These are phyloP conservation scores for Brassica napus DNA, from an alignment of 345 rosid genomes.

Conservation along the genomic window Da-Ae NC_063448.1:4225501-4226000, in stretches of 20 bases:
- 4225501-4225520: not conserved
- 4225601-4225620: constrained; percentile 18
- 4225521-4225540: not conserved
- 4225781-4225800: not conserved
- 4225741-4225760: not conserved
- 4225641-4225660: not conserved
- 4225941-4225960: not conserved
- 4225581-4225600: not conserved
- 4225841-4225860: not conserved
- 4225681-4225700: not conserved
- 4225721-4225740: not conserved
- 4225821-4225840: not conserved
- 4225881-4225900: not conserved
- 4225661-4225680: too few relatives aligned
- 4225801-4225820: not conserved
- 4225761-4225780: not conserved
- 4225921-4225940: not conserved
- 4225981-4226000: not conserved
- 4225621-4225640: not conserved
- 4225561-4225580: constrained; percentile 2
- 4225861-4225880: not conserved
- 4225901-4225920: not conserved
- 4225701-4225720: not conserved
- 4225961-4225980: not conserved
- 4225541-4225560: constrained; percentile 13